These are phyloP conservation scores for Ascochyta fabae DNA, from an alignment of 2,329 filamentous ascomycete genomes.

Conservation along the genomic window DNA sequence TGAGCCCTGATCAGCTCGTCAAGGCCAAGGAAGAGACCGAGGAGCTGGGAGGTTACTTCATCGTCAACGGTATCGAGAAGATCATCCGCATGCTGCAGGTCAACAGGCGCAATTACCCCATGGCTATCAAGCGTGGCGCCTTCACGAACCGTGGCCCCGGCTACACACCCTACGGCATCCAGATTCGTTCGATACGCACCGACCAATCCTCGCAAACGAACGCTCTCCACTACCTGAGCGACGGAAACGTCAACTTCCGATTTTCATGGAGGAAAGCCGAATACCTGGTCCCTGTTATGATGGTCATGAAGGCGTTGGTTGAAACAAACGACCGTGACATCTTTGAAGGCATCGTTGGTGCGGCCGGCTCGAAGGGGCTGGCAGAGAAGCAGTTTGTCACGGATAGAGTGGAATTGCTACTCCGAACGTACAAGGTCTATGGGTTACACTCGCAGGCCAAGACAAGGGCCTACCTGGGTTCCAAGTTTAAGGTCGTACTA, in stretches of 20 bases:
- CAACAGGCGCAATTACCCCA: constrained; percentile 89
- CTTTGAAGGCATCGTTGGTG: constrained; percentile 89
- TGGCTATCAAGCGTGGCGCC: constrained; percentile 90
- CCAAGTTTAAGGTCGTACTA: constrained; percentile 89
- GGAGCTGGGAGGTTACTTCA: constrained; percentile 94
- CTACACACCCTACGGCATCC: constrained; percentile 90
- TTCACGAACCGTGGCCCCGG: constrained; percentile 85
- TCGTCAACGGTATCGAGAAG: constrained; percentile 98
- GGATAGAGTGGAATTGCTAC: constrained; percentile 87
- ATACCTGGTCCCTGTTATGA: constrained; percentile 93
- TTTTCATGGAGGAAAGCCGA: constrained; percentile 99
- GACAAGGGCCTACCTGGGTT: constrained; percentile 84
- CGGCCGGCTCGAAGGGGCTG: constrained; percentile 75
- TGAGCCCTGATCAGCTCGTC: constrained; percentile 82
- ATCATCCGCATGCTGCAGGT: constrained; percentile 91
- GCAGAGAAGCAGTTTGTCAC: constrained; percentile 89
- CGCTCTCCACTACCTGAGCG: constrained; percentile 91
- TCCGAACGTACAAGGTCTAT: constrained; percentile 94
- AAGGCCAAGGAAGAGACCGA: constrained; percentile 92
- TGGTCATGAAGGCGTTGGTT: constrained; percentile 92
- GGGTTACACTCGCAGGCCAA: constrained; percentile 80
- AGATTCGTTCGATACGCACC: constrained; percentile 90
- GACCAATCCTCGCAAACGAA: constrained; percentile 99
- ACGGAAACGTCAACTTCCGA: constrained; percentile 94
- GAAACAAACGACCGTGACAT: constrained; percentile 98